Evolutionary conservation across 768 basidiomycete genomes (phyloP), one percentile per base, ranked within the genome.

Genomic region (Boletus vermiculosoides): DNA sequence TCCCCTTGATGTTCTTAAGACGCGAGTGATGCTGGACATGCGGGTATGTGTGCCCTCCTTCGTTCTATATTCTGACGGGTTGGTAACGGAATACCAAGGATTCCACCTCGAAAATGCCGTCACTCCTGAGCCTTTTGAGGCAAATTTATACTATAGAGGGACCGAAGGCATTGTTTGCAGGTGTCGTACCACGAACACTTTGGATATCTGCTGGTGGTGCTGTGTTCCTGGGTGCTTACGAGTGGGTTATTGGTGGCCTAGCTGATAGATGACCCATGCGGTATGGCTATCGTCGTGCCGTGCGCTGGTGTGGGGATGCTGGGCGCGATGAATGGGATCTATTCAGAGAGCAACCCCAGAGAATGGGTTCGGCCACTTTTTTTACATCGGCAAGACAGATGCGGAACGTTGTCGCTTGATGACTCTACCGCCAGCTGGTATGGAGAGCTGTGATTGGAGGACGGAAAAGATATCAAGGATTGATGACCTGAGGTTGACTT

Each of bases 201-300:
- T 98, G 96, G 90, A 98, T 99, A 66, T 94, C 93, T 2, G 86
- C 92, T 2, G 97, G 97, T 3, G 97, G 97, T 2, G 94, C 95
- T 0, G 93, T 98, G 0, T 99, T 99, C 72, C 79, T 99, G 25
- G 97, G 97, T n/a, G 87, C 93, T 47, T 99, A 98, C 65, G 96
- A 99, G 71, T 88, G 85, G 82, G 84, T 79, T 1, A 76, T 87
- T 4, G 77, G 81, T 64, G 75, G 78, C 3, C 69, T 90, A 12
- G 78, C 66, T 59, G 62, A 52, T 55, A 62, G 55, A 55, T 69
- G 50, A 59, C 39, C 30, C 15, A 12, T 20, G 49, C 51, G 52
- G 49, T 34, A 39, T 20, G 39, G 5, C 15, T 12, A 16, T 16
- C 3, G 23, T 34, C 13, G 10, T 53, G 41, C 18, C 40, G 10